phyloP scores from a whole-genome alignment of 2,329 filamentous ascomycete genomes.

The Ophiocordyceps polyrhachis-furcata region DNA sequence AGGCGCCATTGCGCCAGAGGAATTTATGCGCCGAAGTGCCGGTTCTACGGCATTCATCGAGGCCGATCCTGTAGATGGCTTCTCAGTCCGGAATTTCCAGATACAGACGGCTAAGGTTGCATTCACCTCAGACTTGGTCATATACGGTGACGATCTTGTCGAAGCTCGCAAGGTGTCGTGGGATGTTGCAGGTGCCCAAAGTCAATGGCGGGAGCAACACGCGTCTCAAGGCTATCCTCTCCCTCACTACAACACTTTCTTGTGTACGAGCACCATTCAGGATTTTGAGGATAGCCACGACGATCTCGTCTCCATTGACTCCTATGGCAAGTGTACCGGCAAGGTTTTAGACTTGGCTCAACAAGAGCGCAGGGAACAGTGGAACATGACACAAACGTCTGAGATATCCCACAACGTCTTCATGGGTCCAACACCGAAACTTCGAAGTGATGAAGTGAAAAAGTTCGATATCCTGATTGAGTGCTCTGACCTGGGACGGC shows the following conservation, averaged over 20 bases:
- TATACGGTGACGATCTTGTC: constrained; percentile 62
- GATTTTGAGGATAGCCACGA: constrained; percentile 53
- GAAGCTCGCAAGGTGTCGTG: constrained; percentile 43
- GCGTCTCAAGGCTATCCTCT: constrained; percentile 32
- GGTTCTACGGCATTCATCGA: constrained; percentile 49
- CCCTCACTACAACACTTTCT: constrained; percentile 69
- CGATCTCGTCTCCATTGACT: constrained; percentile 58
- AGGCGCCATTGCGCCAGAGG: constrained; percentile 66
- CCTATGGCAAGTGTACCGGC: constrained; percentile 51
- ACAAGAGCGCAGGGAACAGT: constrained; percentile 85
- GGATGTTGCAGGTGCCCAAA: constrained; percentile 59
- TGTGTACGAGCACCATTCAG: constrained; percentile 44
- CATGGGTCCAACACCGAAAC: constrained; percentile 71
- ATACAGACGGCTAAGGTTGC: constrained; percentile 84
- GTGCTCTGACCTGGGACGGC: constrained; percentile 64
- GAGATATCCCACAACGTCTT: constrained; percentile 83
- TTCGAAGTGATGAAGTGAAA: constrained; percentile 35
- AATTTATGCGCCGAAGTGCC: constrained; percentile 43
- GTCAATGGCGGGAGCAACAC: constrained; percentile 50
- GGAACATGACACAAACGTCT: constrained; percentile 72
- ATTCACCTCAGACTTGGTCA: constrained; percentile 73
- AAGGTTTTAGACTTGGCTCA: constrained; percentile 75
- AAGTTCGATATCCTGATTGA: constrained; percentile 76
- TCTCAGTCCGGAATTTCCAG: constrained; percentile 92
- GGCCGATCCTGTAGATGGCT: constrained; percentile 72